Conservation (phyloP, 768 basidiomycete species). For the Amanita muscaria region DNA sequence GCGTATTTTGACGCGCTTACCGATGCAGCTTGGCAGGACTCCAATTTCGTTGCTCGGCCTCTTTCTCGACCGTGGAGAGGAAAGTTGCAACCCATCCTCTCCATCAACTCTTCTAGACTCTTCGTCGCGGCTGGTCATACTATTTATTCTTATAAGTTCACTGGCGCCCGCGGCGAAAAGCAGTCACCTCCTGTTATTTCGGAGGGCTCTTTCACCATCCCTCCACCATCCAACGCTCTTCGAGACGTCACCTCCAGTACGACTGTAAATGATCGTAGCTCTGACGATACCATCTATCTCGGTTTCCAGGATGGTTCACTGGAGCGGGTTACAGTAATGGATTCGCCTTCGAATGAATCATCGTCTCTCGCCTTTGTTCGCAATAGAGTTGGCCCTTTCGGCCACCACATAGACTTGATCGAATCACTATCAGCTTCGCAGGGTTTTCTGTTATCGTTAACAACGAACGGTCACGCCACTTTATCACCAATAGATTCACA, state of each 20-base stretch:
- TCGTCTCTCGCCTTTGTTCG: background rate
- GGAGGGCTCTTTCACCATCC: background rate
- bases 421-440: constrained; percentile 46
- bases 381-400: constrained; percentile 23
- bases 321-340: constrained; percentile 32
- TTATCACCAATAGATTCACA: constrained; percentile 22
- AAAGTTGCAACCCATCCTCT: constrained; percentile 48
- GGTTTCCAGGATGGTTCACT: constrained; percentile 54
- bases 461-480: constrained; percentile 42
- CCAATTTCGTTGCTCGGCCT: constrained; percentile 53
- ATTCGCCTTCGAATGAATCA: constrained; percentile 10
- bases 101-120: constrained; percentile 45
- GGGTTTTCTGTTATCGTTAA: constrained; percentile 43
- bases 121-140: constrained; percentile 51
- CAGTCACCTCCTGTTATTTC: constrained; percentile 24
- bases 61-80: constrained; percentile 50
- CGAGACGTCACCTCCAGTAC: constrained; percentile 49
- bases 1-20: constrained; percentile 43
- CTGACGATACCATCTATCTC: constrained; percentile 38
- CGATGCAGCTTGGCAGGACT: constrained; percentile 44
- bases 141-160: constrained; percentile 52
- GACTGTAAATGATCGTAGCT: constrained; percentile 36
- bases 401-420: constrained; percentile 33
- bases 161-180: constrained; percentile 16
- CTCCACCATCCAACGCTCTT: constrained; percentile 10